A percentile compares a stretch with the other conserved stretches of the same genome.
Evolutionary conservation across 441 rosid genomes (phyloP).

Genomic region (Codiaeum variegatum): DNA sequence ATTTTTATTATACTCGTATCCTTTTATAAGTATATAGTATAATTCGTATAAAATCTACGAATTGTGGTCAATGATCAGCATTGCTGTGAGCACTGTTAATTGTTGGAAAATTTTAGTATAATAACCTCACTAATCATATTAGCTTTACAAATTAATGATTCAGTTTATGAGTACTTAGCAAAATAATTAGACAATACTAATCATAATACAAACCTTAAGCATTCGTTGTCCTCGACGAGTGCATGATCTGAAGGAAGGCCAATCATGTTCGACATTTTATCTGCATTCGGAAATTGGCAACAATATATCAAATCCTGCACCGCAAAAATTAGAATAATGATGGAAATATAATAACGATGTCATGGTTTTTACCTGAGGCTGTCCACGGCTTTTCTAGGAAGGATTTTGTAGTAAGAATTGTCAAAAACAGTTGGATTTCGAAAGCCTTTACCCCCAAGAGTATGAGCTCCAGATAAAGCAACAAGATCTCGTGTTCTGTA

Average conservation of each 20-base stretch:
- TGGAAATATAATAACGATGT: not conserved
- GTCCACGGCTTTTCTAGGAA: constrained; percentile 81
- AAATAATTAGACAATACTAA: not conserved
- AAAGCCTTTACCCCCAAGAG: constrained; percentile 84
- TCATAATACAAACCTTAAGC: constrained; percentile 58
- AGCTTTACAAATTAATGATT: not conserved
- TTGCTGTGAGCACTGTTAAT: not conserved
- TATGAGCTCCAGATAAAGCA: constrained; percentile 85
- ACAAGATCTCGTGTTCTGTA: constrained; percentile 73
- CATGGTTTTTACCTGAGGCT: constrained; percentile 45
- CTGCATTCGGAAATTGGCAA: constrained; percentile 33
- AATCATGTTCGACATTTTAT: constrained; percentile 70
- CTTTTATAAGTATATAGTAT: too few species aligned
- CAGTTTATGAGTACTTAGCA: not conserved
- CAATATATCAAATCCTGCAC: not conserved
- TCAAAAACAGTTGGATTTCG: constrained; percentile 68
- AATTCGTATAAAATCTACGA: too few species aligned
- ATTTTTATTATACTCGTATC: too few species aligned
- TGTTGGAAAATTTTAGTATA: not conserved
- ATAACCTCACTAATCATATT: not conserved
- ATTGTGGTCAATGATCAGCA: not conserved
- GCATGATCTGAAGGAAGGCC: constrained; percentile 93
- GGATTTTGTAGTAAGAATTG: constrained; percentile 79
- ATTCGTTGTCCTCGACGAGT: constrained; percentile 70
- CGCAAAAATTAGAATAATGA: too few species aligned